Percentiles rank a stretch among this genome's conserved stretches.
These are phyloP conservation scores for Filosporella fistucella DNA, from an alignment of 495 filamentous ascomycete species.

Conservation along the genomic window DNA sequence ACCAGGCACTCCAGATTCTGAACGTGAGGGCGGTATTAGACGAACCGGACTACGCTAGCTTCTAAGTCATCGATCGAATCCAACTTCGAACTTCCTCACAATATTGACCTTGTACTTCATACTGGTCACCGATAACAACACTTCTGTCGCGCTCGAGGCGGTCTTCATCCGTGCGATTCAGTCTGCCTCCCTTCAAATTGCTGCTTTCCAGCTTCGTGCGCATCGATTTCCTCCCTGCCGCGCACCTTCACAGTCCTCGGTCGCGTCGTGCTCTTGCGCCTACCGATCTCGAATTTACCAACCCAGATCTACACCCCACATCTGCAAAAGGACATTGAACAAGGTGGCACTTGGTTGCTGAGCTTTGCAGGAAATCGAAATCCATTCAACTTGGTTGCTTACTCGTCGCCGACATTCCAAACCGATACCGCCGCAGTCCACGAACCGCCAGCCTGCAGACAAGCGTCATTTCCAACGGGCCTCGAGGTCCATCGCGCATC, in stretches of 20 bases:
- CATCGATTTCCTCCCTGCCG: neutral
- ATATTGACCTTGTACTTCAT: neutral
- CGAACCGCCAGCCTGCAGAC: conserved; percentile 4
- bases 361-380: neutral
- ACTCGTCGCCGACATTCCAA: neutral
- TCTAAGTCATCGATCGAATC: too few species aligned
- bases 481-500: conserved; percentile 9
- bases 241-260: conserved; percentile 12
- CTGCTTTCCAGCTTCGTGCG: conserved; percentile 4
- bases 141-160: conserved; percentile 8
- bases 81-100: neutral
- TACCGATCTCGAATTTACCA: neutral
- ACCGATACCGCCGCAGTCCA: neutral
- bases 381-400: neutral
- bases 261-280: conserved; percentile 18
- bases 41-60: too few species aligned
- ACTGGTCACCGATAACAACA: conserved; percentile 9
- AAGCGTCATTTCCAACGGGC: conserved; percentile 3
- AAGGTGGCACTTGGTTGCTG: neutral
- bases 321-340: neutral
- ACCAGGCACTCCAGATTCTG: too few species aligned
- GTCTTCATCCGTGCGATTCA: neutral
- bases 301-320: neutral
- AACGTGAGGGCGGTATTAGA: too few species aligned
- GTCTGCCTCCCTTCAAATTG: neutral